Base-by-base conservation (phyloP, 106 monocot species). In the Alisma plantagoaquatica region DNA sequence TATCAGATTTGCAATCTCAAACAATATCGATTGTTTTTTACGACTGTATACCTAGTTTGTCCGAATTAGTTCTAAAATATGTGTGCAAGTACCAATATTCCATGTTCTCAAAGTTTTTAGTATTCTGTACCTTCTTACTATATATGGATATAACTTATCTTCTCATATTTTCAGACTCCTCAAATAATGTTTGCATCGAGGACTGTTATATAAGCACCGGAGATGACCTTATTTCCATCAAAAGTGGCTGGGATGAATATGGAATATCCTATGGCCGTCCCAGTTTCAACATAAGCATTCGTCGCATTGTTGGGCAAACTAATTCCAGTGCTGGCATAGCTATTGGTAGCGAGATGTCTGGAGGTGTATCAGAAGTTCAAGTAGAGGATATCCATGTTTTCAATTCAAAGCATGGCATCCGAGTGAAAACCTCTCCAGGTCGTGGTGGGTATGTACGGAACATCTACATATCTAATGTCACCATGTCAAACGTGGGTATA, bases 301-400 rank as follows among this genome's bases (percentile, higher is more conserved):
- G 51, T 16, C 32, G 29, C 15, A 47, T 77, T 5, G 14, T 33
- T 6, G 67, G 62, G n/a, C 27, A 53, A 30, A 44, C 56, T 44
- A 10, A 23, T 16, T 11, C 23, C 4, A 63, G 72, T 38, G 63
- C 72, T 16, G 77, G 63, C 21, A 63, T 79, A 22, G 59, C 79
- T 30, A 43, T 79, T 31, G 73, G 73, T 10, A 73, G 79, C 15
- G 73, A 69, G 43, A 79, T 70, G 64, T 79, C 79, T 5, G 78
- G 78, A 10, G 78, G 73, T 1, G 56, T 78, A 27, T 53, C 57
- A 0, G 49, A 63, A 18, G 46, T 79, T 26, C 57, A 61, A 2
- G 73, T 41, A n/a, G 70, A 70, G 42, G 3, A 56, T 55, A 52
- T 79, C 56, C 43, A 32, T 18, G 29, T 74, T 19, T 54, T 33